Evolutionary conservation across 73 alveolate species (phyloP).

Genomic region (Paramecium biaurelia): DNA sequence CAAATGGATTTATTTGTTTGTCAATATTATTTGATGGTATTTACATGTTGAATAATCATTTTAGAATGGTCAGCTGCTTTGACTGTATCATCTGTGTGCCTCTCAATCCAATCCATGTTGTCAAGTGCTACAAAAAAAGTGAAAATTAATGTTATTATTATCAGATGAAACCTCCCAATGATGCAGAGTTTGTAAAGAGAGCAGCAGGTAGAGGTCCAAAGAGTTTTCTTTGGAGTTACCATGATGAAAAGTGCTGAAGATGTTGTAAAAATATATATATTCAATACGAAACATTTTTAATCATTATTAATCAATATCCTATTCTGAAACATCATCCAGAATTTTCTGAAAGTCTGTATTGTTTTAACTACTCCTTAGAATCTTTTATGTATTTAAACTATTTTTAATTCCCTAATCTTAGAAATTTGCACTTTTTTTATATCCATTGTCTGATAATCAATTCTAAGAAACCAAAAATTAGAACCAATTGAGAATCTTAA

Average conservation of each 20-base stretch:
- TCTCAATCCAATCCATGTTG: conserved; percentile 90
- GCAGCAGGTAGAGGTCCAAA: conserved; percentile 84
- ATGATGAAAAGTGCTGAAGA: conserved; percentile 65
- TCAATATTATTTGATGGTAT: conserved; percentile 89
- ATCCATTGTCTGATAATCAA: not conserved
- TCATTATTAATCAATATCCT: not conserved
- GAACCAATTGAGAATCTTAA: not conserved
- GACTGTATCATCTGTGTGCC: conserved; percentile 88
- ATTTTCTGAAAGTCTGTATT: not conserved
- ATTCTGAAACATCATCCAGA: not conserved
- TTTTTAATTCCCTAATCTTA: too few relatives aligned
- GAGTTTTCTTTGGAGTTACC: conserved; percentile 78
- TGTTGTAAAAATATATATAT: not conserved
- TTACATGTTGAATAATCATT: not conserved
- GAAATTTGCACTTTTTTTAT: too few relatives aligned
- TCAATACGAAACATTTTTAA: not conserved
- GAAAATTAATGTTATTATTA: not conserved
- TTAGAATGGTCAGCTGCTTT: conserved; percentile 93
- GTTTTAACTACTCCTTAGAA: not conserved
- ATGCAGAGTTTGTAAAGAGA: conserved; percentile 68
- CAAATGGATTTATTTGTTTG: conserved; percentile 95
- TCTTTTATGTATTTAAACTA: not conserved
- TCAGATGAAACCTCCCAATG: conserved; percentile 79
- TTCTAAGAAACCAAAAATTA: not conserved
- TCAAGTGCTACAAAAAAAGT: conserved; percentile 82